Conservation (phyloP, 1,284 basidiomycete species). For the Porogramme epimiltina region DNA sequence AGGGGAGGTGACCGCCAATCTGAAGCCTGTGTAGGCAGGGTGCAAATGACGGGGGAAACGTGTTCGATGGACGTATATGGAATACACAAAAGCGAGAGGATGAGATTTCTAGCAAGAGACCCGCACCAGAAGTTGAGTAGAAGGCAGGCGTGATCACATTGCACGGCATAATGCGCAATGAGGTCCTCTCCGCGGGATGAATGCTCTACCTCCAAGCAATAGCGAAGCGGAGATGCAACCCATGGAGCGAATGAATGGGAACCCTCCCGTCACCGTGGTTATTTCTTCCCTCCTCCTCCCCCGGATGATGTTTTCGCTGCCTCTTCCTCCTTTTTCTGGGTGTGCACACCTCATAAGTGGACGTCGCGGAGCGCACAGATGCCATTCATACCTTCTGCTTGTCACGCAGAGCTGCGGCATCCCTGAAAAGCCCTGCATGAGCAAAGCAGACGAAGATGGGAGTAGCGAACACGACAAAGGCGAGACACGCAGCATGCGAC, state of each 20-base stretch:
- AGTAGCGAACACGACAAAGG: no score
- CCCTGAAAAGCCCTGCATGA: slow-evolving; percentile 42
- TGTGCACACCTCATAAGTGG: slow-evolving; percentile 2
- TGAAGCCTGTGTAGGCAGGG: no score
- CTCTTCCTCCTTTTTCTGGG: slow-evolving; percentile 66
- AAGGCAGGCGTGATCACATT: no score
- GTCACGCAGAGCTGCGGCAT: slow-evolving; percentile 70
- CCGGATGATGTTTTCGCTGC: slow-evolving; percentile 37
- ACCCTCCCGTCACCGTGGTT: slow-evolving; percentile 32
- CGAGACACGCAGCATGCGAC: not conserved
- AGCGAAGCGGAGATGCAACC: not conserved
- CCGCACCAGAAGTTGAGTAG: slow-evolving; percentile 11
- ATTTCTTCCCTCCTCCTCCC: slow-evolving; percentile 43
- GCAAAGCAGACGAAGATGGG: not conserved
- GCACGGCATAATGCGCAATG: no score
- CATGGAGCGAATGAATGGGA: slow-evolving; percentile 11
- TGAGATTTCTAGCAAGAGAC: slow-evolving; percentile 11
- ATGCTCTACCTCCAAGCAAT: not conserved
- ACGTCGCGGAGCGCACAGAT: not conserved
- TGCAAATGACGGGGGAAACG: no score
- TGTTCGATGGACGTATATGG: slow-evolving; percentile 7
- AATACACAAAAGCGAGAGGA: slow-evolving; percentile 13
- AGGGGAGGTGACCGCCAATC: no score
- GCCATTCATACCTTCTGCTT: slow-evolving; percentile 65
- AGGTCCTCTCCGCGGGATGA: slow-evolving; percentile 2